Conservation (phyloP, 495 filamentous ascomycete species). For the Pseudoneurospora amorphoporcata region DNA sequence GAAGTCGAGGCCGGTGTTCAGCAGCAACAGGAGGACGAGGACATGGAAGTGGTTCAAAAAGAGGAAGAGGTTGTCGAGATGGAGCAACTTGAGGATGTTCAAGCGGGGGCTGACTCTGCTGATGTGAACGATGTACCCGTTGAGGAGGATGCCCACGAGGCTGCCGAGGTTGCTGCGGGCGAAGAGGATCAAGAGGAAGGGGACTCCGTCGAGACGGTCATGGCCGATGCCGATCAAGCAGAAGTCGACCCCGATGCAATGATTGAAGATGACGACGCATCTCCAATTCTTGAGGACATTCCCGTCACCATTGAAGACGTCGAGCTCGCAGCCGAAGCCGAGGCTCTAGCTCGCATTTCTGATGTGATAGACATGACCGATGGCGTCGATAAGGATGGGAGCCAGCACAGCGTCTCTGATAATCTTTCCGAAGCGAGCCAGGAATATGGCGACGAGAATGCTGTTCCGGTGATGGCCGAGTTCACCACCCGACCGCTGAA, state of each 20-base stretch:
- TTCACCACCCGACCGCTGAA: background rate
- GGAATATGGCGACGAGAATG: conserved; percentile 55
- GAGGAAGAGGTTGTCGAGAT: background rate
- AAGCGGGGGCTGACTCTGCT: background rate
- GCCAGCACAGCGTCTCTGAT: conserved; percentile 21
- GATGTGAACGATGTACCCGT: background rate
- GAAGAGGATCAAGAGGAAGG: conserved; percentile 23
- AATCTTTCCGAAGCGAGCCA: conserved; percentile 47
- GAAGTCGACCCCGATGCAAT: background rate
- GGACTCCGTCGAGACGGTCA: background rate
- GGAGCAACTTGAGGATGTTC: background rate
- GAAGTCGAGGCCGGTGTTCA: background rate
- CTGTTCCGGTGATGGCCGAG: conserved; percentile 26
- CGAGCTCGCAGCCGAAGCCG: conserved; percentile 37
- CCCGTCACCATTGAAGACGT: conserved; percentile 35
- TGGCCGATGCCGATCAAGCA: background rate
- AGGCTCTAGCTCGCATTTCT: conserved; percentile 10
- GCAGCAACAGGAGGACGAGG: background rate
- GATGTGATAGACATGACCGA: background rate
- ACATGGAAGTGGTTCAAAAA: background rate
- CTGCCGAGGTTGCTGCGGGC: conserved; percentile 16
- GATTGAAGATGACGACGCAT: conserved; percentile 10
- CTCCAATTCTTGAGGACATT: conserved; percentile 27
- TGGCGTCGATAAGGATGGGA: background rate
- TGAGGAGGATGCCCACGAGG: conserved; percentile 37